Base-by-base conservation (phyloP, 768 basidiomycete genomes). In the Flagelloscypha sp. region DNA sequence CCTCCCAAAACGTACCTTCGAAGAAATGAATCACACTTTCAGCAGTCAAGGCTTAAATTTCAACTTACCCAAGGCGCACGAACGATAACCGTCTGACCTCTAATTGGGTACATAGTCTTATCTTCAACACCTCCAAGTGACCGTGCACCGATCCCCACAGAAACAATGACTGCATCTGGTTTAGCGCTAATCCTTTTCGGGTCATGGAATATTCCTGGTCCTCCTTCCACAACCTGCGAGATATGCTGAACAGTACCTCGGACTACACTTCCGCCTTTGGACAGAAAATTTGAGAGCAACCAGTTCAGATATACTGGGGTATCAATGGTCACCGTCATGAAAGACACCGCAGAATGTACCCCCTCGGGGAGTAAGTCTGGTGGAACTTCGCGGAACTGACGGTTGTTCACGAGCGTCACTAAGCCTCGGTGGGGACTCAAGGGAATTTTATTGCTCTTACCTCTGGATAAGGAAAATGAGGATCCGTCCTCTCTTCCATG, bases 241-340 rank as follows among this genome's bases (percentile, higher is more conserved):
- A 89, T 69, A 41, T 87, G 84, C 43, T 79, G 79, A 3, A 88
- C 59, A 6, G 68, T 57, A 3, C 65, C 70, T 2, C 77, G 79
- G 6, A 77, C 58, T 30, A 74, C 61, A 2, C 57, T 56, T 1
- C 87, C 87, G n/a, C 85, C 86, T 0, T 52, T 49, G 0, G 67
- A 58, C 6, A 74, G 61, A 58, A 90, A 84, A 13, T 74, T 74
- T 6, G 68, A 53, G 21, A 79, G 55, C 19, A 92, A 74, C 56
- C 84, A 87, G 22, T 71, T 67, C 44, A 87, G 63, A 50, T 90
- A 89, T 19, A 63, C 57, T 0, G 84, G 72, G 0, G 73, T 66
- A 53, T 90, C 79, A 43, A 92, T 76, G 1, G 76, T 74, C 18
- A 90, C 41, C 0, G 84, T 84, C 4, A 58, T 70, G 59, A 87